Evolutionary conservation across 164 flowering plant genomes (phyloP).

Genomic region (Stephania cephalantha): DNA sequence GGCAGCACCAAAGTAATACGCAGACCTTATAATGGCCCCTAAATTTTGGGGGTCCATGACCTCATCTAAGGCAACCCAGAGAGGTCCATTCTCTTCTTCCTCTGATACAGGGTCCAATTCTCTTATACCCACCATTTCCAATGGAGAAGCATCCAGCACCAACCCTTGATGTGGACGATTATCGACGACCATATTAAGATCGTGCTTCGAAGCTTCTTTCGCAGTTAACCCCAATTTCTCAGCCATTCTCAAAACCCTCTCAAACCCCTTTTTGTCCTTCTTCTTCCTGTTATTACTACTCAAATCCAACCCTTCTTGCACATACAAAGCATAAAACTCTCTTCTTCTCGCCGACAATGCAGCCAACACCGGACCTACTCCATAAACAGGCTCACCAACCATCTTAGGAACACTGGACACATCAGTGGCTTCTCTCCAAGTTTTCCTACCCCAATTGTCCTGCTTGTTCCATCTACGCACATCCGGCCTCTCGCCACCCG

Average conservation of each 20-base stretch:
- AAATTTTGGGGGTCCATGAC: slow-evolving; percentile 93
- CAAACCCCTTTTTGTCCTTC: slow-evolving; percentile 89
- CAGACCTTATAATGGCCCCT: slow-evolving; percentile 88
- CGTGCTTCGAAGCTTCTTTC: slow-evolving; percentile 76
- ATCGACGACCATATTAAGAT: slow-evolving; percentile 84
- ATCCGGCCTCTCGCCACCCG: slow-evolving; percentile 43
- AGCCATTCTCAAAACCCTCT: slow-evolving; percentile 61
- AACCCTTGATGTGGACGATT: slow-evolving; percentile 93
- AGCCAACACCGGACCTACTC: slow-evolving; percentile 93
- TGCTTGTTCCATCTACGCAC: slow-evolving; percentile 61
- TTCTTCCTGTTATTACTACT: slow-evolving; percentile 74
- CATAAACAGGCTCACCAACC: slow-evolving; percentile 83
- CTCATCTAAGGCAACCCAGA: slow-evolving; percentile 97
- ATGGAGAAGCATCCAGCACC: slow-evolving; percentile 86
- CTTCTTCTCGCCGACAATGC: slow-evolving; percentile 76
- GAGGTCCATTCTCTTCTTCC: slow-evolving; percentile 44
- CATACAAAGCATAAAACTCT: slow-evolving; percentile 70
- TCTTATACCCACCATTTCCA: slow-evolving; percentile 68
- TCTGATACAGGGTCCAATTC: slow-evolving; percentile 57
- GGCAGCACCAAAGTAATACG: slow-evolving; percentile 92
- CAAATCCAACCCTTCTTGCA: slow-evolving; percentile 85
- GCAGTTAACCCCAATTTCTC: slow-evolving; percentile 52
- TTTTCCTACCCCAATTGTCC: slow-evolving; percentile 75
- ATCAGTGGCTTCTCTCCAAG: slow-evolving; percentile 69
- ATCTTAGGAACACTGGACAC: slow-evolving; percentile 62